Conservation (phyloP, 352 stramenopile genomes). For the Phytopythium sindhum region DNA sequence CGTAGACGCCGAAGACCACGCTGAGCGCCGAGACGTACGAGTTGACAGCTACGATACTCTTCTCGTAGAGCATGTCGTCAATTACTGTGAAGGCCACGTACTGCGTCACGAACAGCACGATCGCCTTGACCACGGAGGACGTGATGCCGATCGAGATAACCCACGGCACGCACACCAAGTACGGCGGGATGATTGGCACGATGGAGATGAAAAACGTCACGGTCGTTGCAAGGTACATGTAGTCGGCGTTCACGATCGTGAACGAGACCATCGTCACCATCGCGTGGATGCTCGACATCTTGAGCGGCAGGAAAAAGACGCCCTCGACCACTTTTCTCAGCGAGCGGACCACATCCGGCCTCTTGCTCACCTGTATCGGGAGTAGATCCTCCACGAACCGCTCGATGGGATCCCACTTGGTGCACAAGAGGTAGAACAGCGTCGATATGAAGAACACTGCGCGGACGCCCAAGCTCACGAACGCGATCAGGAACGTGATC, state of each 20-base stretch:
- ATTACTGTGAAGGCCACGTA: constrained; percentile 84
- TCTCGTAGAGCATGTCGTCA: constrained; percentile 88
- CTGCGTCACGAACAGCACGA: constrained; percentile 76
- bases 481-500: constrained; percentile 77
- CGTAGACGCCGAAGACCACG: constrained; percentile 84
- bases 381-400: constrained; percentile 75
- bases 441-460: constrained; percentile 88
- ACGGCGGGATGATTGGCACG: constrained; percentile 83
- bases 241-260: constrained; percentile 80
- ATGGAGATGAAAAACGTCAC: constrained; percentile 89
- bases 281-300: constrained; percentile 86
- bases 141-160: constrained; percentile 76
- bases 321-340: constrained; percentile 80
- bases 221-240: constrained; percentile 82
- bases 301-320: constrained; percentile 85
- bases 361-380: constrained; percentile 71
- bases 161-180: constrained; percentile 83
- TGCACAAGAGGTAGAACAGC: constrained; percentile 84
- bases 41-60: constrained; percentile 82
- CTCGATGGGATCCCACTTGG: constrained; percentile 85
- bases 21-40: constrained; percentile 85
- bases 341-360: constrained; percentile 63
- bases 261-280: constrained; percentile 89
- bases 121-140: constrained; percentile 76
- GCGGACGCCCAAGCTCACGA: constrained; percentile 81